Percentiles rank a stretch among this genome's conserved stretches.
Conservation (phyloP, 108 stramenopile species). For the Fragilaria crotonensis region DNA sequence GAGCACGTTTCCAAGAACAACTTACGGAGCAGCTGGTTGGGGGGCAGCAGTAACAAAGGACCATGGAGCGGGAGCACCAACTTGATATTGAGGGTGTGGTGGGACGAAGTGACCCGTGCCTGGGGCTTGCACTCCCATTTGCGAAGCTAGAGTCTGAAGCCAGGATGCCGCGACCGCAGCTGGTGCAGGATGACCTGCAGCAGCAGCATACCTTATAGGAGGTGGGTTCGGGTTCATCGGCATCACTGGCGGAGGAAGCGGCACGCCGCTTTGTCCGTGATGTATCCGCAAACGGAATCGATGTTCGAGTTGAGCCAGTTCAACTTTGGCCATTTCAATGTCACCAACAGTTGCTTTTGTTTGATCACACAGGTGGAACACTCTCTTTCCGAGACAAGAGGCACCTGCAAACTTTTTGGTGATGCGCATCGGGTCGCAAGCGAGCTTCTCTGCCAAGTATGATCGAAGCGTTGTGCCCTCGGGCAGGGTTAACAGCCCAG, state of each 20-base stretch:
- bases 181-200: not conserved
- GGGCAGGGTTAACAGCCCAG: constrained; percentile 81
- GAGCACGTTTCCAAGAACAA: too few relatives aligned
- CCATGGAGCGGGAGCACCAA: not conserved
- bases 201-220: not conserved
- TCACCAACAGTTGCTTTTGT: constrained; percentile 42
- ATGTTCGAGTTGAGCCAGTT: constrained; percentile 52
- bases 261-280: constrained; percentile 39
- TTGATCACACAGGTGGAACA: constrained; percentile 58
- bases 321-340: constrained; percentile 52
- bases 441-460: constrained; percentile 91
- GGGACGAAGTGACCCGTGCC: not conserved
- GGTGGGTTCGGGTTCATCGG: not conserved
- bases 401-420: constrained; percentile 97
- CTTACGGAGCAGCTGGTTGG: too few relatives aligned
- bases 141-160: not conserved
- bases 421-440: constrained; percentile 97
- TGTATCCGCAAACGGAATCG: constrained; percentile 54
- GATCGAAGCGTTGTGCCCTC: constrained; percentile 89
- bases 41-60: not conserved
- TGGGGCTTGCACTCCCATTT: not conserved
- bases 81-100: not conserved
- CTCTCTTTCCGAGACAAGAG: constrained; percentile 82
- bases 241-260: constrained; percentile 14
- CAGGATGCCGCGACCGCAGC: not conserved